phyloP scores from a whole-genome alignment of 2,329 filamentous ascomycete genomes.

The Fusarium acutatum region DNA sequence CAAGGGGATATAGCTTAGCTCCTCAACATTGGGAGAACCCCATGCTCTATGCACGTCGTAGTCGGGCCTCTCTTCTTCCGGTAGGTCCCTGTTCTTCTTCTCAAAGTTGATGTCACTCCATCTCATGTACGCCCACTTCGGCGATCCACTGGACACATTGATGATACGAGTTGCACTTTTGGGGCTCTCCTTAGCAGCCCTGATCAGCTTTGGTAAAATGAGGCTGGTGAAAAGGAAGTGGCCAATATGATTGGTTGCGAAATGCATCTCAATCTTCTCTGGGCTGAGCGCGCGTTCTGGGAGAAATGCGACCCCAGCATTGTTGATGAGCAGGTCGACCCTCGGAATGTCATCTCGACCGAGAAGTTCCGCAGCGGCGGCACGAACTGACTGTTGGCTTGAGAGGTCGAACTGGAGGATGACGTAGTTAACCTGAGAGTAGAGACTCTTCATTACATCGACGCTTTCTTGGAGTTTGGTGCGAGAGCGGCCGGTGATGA shows the following conservation, averaged over 20 bases:
- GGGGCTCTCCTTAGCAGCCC: rapidly evolving
- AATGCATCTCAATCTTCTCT: background rate
- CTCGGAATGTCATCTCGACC: background rate
- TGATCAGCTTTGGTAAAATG: background rate
- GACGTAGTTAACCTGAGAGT: background rate
- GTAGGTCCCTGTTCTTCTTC: background rate
- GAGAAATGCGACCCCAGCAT: background rate
- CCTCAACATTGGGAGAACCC: background rate
- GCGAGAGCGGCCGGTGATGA: background rate
- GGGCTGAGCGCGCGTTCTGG: background rate
- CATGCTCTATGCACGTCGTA: background rate
- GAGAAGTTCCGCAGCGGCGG: background rate
- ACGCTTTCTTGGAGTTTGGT: background rate
- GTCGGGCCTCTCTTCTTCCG: background rate
- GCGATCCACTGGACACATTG: background rate
- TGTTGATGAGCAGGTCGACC: background rate
- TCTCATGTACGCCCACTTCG: background rate
- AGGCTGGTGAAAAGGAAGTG: background rate
- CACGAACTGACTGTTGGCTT: background rate
- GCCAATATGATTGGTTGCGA: background rate
- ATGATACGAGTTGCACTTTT: background rate
- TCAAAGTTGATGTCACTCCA: background rate
- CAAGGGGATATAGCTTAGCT: background rate
- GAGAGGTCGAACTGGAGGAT: background rate
- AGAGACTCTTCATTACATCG: background rate